Evolutionary conservation across 1,139 yeast genomes (phyloP), one percentile per base, ranked within the genome.

Genomic region (Candida sanyaensis): DNA sequence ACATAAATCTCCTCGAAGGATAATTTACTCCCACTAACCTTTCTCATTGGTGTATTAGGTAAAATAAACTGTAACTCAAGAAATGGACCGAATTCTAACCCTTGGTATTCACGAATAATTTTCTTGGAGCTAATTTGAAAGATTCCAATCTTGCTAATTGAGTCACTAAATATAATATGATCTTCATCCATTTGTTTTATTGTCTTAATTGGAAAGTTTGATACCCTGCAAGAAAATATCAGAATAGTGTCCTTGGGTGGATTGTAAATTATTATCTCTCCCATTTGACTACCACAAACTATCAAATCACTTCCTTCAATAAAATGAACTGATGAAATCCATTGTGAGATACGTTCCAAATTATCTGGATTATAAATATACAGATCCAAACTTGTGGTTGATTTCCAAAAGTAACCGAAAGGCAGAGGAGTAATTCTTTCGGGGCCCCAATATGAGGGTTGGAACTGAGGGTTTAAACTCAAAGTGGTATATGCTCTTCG

Each of bases 251-350:
- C 60, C n/a, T 55, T 54, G 17, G 47, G 46, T 2, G 56, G 53
- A 43, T 64, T 53, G 45, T 64, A 68, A 9, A 66, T 46, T 41
- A 62, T 37, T 24, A 72, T 49, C 37, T 60, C 57, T 6, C 77
- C 77, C 54, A 66, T 68, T 45, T 70, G 74, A 8, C 69, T 63
- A 0, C 76, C 76, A 45, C 71, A 63, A 9, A 66, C 55, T 17
- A 69, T 47, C 24, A 50, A 21, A 17, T 54, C 56, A 13, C 53
- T 55, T 4, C 34, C 45, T 17, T 41, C 33, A 12, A 57, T 46
- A 30, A 56, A 45, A 41, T 62, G 54, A 8, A 64, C 56, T 4
- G 67, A 58, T 5, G 61, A 58, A 34, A 61, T 54, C 68, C 69
- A 61, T 42, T 60, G 59, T 13, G 62, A 57, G 9, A 62, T 55